phyloP scores from a whole-genome alignment of 352 stramenopile genomes.

The Aphanomyces stellatus region DNA sequence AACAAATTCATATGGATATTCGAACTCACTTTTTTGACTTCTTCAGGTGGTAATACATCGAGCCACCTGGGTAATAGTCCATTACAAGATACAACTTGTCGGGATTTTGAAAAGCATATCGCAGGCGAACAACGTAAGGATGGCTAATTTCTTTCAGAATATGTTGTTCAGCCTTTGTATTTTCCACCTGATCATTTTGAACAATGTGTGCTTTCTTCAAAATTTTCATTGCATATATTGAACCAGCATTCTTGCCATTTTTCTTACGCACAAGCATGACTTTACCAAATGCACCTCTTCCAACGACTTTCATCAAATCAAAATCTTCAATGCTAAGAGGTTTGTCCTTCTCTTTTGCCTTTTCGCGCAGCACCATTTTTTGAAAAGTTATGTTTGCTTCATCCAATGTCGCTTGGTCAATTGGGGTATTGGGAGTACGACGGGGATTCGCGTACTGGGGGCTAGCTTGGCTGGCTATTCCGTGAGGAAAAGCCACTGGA shows the following conservation, averaged over 20 bases:
- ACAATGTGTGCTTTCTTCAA: conserved; percentile 89
- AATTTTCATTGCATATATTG: conserved; percentile 94
- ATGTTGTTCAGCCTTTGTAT: conserved; percentile 85
- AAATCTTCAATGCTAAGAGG: conserved; percentile 90
- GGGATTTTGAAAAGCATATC: conserved; percentile 81
- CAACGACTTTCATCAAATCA: conserved; percentile 92
- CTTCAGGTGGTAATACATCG: conserved; percentile 84
- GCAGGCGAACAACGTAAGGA: conserved; percentile 76
- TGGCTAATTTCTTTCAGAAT: conserved; percentile 88
- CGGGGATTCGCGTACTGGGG: neutral
- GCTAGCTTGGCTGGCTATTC: too few species aligned
- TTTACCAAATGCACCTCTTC: conserved; percentile 93
- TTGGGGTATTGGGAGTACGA: neutral
- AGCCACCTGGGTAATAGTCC: conserved; percentile 90
- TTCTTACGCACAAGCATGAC: conserved; percentile 92
- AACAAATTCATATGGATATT: neutral
- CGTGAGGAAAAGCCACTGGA: too few species aligned
- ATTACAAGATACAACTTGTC: conserved; percentile 96
- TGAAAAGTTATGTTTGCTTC: conserved; percentile 39
- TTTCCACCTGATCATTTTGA: conserved; percentile 91
- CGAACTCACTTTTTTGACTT: conserved; percentile 54
- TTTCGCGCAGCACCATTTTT: conserved; percentile 67
- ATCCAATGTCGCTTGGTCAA: conserved; percentile 12
- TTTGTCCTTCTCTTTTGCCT: conserved; percentile 54
- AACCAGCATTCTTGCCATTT: conserved; percentile 65